Evolutionary conservation across 208 protist species (phyloP), one percentile per base, ranked within the genome.

Genomic region (Leishmania tarentolae): DNA sequence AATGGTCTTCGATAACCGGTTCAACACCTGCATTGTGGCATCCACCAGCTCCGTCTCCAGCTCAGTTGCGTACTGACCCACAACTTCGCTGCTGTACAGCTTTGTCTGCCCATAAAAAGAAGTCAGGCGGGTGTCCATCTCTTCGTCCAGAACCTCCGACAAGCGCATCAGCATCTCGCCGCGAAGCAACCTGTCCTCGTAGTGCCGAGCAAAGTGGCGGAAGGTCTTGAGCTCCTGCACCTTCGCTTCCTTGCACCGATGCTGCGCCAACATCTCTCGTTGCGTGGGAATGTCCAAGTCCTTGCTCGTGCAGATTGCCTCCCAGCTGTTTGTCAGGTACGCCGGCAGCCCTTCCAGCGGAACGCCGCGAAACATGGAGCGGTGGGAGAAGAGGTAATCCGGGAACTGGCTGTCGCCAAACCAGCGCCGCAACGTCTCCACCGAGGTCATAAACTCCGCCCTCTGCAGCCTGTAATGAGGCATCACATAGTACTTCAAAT

Each of bases 261-360:
- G 98, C 69, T 92, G 90, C 59, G 98, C 98, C 19, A 99, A 85
- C 97, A 99, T 98, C 78, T 99, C 97, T 71, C 97, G 95, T 85
- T 99, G 97, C 13, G 96, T 96, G 15, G 98, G 98, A 73, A 99
- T 94, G 84, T 99, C 97, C 37, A 99, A 91, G 82, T 99, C 98
- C 81, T 97, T 99, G 88, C 98, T 99, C 21, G 75, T 86, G 35
- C 93, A 75, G 63, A 99, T 99, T 5, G 94, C 89, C 42, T 97
- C 89, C 98, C 98, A 99, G 80, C 98, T 98, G 75, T 79, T 95
- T 53, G 86, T 86, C 46, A 96, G 75, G 80, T 98, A 99, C 13
- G 87, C 56, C 57, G 94, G 78, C 50, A 99, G 88, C 28, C 96
- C 97, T 61, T 96, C 92, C 4, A 97, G 82, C 56, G 91, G 93